Evolutionary conservation across 495 filamentous ascomycete genomes (phyloP).

Genomic region (Hypoxylon cercidicola): DNA sequence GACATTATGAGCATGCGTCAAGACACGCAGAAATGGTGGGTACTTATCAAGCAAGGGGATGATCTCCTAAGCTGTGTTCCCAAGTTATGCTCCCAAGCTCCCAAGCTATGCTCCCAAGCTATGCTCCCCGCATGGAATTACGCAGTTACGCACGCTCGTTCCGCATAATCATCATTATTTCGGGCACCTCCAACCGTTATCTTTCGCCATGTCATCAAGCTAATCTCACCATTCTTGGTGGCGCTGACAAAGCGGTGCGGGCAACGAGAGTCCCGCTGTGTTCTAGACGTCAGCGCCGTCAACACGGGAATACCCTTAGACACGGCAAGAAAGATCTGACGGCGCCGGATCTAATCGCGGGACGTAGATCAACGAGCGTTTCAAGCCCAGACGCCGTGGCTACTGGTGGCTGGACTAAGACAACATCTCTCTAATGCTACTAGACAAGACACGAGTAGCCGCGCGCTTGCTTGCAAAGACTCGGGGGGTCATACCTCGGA

Average conservation of each 20-base stretch:
- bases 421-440: background rate
- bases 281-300: conserved; percentile 8
- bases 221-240: background rate
- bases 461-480: conserved; percentile 12
- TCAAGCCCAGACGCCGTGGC: background rate
- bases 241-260: conserved; percentile 9
- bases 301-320: conserved; percentile 19
- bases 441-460: background rate
- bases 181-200: background rate
- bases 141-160: background rate
- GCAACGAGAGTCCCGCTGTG: background rate
- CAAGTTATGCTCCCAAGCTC: conserved; percentile 8
- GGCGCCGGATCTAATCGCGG: conserved; percentile 24
- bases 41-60: conserved; percentile 7
- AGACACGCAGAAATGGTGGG: conserved; percentile 33
- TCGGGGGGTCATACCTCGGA: background rate
- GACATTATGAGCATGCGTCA: conserved; percentile 4
- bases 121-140: conserved; percentile 6
- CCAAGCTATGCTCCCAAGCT: conserved; percentile 1
- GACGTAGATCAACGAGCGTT: conserved; percentile 8
- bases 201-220: conserved; percentile 6
- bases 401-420: background rate
- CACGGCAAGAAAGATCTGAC: conserved; percentile 28
- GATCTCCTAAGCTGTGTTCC: conserved; percentile 3
- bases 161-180: background rate